These are phyloP conservation scores for Termitomyces sp. DNA, from an alignment of 768 basidiomycete genomes.

Conservation along the genomic window DNA sequence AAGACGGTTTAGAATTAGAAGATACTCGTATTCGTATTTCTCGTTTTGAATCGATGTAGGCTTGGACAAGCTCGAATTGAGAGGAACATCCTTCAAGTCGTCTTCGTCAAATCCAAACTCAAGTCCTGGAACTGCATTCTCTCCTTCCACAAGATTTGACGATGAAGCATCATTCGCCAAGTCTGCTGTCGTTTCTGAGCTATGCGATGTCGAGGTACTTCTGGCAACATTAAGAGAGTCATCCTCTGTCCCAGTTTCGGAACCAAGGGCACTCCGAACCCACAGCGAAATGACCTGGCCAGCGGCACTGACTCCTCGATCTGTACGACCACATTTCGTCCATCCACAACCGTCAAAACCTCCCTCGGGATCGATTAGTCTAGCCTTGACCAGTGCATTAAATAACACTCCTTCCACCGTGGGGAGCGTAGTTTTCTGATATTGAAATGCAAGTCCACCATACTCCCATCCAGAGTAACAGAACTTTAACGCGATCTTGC, in stretches of 20 bases:
- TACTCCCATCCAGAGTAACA: constrained; percentile 93
- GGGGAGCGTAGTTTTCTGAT: constrained; percentile 65
- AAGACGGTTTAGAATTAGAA: constrained; percentile 77
- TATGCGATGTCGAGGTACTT: constrained; percentile 9
- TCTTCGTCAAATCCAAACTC: constrained; percentile 22
- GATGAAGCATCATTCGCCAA: background rate
- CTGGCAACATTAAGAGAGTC: background rate
- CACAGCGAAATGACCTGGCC: constrained; percentile 93
- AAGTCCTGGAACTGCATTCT: constrained; percentile 15
- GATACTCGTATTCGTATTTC: constrained; percentile 66
- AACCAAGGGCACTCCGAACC: constrained; percentile 68
- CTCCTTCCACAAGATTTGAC: background rate
- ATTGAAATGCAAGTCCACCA: constrained; percentile 84
- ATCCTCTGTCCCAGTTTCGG: constrained; percentile 17
- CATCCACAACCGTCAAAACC: constrained; percentile 88
- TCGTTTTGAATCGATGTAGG: constrained; percentile 16
- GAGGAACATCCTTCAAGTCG: constrained; percentile 23
- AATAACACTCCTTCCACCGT: constrained; percentile 91
- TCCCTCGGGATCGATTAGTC: constrained; percentile 68
- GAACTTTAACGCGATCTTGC: constrained; percentile 93
- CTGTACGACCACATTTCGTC: constrained; percentile 91
- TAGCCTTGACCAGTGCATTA: constrained; percentile 70
- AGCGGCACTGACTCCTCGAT: constrained; percentile 90
- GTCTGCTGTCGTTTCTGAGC: background rate
- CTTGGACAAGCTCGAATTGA: constrained; percentile 15